phyloP scores from a whole-genome alignment of 1,139 yeast species.

The Hemisphaericaspora subhashii region DNA sequence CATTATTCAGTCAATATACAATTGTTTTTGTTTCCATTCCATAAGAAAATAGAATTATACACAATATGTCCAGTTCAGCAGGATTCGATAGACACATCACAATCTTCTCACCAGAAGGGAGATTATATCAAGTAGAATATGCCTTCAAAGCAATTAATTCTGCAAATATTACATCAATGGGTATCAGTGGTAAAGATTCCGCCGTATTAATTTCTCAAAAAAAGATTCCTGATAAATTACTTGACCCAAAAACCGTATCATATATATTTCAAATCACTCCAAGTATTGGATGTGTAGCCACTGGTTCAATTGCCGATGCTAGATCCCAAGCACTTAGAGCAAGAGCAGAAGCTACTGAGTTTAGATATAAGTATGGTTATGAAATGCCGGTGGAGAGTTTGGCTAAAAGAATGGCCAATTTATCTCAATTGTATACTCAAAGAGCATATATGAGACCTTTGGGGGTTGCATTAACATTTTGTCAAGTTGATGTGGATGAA shows the following conservation, averaged over 20 bases:
- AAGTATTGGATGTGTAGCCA: conserved; percentile 85
- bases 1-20: too few relatives aligned
- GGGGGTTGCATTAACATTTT: conserved; percentile 88
- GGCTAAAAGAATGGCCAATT: conserved; percentile 93
- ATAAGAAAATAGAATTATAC: conserved; percentile 6
- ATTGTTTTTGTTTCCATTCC: too few relatives aligned
- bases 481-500: conserved; percentile 74
- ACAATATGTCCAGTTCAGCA: conserved; percentile 55
- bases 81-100: conserved; percentile 99
- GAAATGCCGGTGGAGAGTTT: conserved; percentile 95
- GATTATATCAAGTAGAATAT: conserved; percentile 94
- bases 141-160: conserved; percentile 97
- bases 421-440: conserved; percentile 93
- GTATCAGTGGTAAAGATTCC: conserved; percentile 81
- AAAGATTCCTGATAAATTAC: conserved; percentile 91
- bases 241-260: conserved; percentile 82
- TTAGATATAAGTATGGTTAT: conserved; percentile 89
- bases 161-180: conserved; percentile 86
- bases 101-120: conserved; percentile 96
- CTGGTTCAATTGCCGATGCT: conserved; percentile 97
- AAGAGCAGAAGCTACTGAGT: conserved; percentile 91
- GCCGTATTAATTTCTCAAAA: conserved; percentile 93
- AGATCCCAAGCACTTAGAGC: conserved; percentile 89
- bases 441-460: conserved; percentile 99
- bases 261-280: conserved; percentile 83